Evolutionary conservation across 2,329 filamentous ascomycete genomes (phyloP).

Genomic region (Cladorrhinum sp.): DNA sequence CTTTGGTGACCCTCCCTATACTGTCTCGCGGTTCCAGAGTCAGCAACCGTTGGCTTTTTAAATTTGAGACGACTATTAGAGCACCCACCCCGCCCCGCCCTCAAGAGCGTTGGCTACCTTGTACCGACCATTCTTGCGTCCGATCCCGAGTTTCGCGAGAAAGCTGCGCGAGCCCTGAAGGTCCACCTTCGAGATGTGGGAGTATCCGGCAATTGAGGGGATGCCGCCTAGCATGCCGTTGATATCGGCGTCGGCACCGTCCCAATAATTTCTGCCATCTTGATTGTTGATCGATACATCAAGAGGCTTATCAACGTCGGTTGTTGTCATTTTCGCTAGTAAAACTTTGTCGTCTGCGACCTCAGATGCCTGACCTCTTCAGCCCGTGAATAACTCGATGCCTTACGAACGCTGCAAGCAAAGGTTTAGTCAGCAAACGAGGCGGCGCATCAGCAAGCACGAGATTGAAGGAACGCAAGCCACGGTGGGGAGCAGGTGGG

Average conservation of each 20-base stretch:
- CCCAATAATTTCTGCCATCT: constrained; percentile 43
- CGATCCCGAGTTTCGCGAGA: constrained; percentile 62
- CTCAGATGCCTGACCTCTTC: too few relatives aligned
- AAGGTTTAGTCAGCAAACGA: too few relatives aligned
- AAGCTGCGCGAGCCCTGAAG: constrained; percentile 69
- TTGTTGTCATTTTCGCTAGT: background rate
- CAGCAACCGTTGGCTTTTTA: background rate
- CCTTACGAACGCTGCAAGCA: too few relatives aligned
- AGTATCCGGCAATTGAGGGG: constrained; percentile 22
- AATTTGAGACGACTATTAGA: background rate
- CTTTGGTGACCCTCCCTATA: constrained; percentile 79
- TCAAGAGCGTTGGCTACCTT: constrained; percentile 34
- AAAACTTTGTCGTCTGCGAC: background rate
- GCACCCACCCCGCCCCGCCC: constrained; percentile 41
- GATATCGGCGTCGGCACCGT: constrained; percentile 41
- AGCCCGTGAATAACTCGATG: too few relatives aligned
- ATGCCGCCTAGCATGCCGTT: constrained; percentile 79
- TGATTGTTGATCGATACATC: constrained; percentile 7
- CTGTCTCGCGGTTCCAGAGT: constrained; percentile 37
- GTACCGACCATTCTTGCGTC: constrained; percentile 34
- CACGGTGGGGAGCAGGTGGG: too few relatives aligned
- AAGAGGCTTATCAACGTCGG: background rate
- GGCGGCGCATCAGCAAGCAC: too few relatives aligned
- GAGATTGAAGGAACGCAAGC: too few relatives aligned
- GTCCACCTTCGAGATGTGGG: constrained; percentile 64